Evolutionary conservation across 495 filamentous ascomycete genomes (phyloP).

Genomic region (Xylaria castorea): DNA sequence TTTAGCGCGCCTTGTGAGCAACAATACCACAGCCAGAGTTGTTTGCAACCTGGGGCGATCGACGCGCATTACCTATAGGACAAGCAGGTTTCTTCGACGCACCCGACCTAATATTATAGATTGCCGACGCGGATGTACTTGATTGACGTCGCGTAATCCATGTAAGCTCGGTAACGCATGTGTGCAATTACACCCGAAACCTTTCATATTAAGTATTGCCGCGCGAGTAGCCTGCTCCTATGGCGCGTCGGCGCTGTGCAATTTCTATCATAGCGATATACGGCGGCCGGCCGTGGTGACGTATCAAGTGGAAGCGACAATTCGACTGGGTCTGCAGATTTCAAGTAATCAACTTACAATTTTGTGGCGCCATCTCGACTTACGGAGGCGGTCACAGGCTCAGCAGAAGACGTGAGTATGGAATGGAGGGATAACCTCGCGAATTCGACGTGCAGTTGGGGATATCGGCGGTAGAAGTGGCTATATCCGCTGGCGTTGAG

Average conservation of each 20-base stretch:
- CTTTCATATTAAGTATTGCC: neutral
- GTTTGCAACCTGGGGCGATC: neutral
- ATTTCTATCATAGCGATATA: neutral
- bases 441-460: neutral
- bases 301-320: neutral
- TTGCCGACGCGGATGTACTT: neutral
- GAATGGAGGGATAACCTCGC: neutral
- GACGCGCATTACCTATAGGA: neutral
- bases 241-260: neutral
- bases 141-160: neutral
- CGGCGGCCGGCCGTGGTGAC: neutral
- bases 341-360: constrained; percentile 33
- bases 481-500: neutral
- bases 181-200: neutral
- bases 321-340: constrained; percentile 7
- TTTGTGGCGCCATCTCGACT: constrained; percentile 40
- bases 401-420: neutral
- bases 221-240: neutral
- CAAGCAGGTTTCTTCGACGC: neutral
- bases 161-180: neutral
- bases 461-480: neutral
- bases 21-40: neutral
- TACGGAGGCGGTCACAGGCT: neutral
- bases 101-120: neutral
- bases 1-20: neutral